Base-by-base conservation (phyloP, 2,329 filamentous ascomycete species). In the Penicillium italicum region DNA sequence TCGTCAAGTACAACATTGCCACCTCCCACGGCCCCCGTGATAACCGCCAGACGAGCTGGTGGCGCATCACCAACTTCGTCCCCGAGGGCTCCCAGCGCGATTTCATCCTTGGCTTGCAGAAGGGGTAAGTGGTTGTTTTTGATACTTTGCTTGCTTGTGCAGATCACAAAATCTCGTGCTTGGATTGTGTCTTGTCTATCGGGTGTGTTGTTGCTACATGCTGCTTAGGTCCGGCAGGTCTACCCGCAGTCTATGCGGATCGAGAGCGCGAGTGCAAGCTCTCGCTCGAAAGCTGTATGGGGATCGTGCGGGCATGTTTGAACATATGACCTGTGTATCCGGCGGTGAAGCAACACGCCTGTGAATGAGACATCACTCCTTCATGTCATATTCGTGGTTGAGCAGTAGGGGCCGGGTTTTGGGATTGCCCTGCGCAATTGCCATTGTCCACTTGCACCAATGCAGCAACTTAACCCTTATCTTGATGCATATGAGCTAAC, bases 41-140 rank as follows among this genome's bases (percentile, higher is more conserved):
- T 16, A 88, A 90, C 75, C 81, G 85, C 69, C 82, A 85, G 71
- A 90, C 88, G 30, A 94, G 87, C 80, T 97, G 89, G 89, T 97
- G 95, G 82, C 82, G 81, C 55, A 80, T 97, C 53, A 80, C 85
- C 33, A 85, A 81, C 77, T 97, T 97, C 72, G 66, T 77, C 50
- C 77, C 79, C 14, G 85, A 90, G 62, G 89, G 72, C n/a, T 75
- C 82, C 47, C 80, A 82, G 71, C 86, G 87, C 69, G 89, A 96
- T 60, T 87, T 83, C 69, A 72, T 96, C 65, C 77, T 89, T 69
- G 79, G 76, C 67, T 75, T 97, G 74, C 85, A 85, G 52, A 97
- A 97, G 80, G 93, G 93, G 90, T 96, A 77, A 73, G 89, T 83
- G 20, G 5, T 12, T n/a, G 2, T 57, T 60, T 36, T 33, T 50